Base-by-base conservation (phyloP, 2,329 filamentous ascomycete species). In the Aspergillus felis region DNA sequence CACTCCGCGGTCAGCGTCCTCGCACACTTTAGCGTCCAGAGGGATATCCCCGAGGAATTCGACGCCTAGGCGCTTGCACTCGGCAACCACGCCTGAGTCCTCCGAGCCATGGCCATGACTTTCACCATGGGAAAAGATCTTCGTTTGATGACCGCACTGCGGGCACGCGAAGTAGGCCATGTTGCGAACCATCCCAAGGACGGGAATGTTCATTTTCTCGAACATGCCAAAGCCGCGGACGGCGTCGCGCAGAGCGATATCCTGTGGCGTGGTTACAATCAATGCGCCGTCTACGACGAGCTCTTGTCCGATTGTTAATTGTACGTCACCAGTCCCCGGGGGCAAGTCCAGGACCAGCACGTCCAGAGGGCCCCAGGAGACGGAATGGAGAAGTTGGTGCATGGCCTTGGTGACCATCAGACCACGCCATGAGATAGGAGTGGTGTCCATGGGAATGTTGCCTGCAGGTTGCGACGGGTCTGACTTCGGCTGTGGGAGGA, bases 391-490 rank as follows among this genome's bases (percentile, higher is more conserved):
- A 4, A 99, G 85, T 71, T 99, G 94, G 65, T 97, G 92, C 62
- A 99, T 82, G 0, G 94, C 94, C 71, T 97, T 99, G 82, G 96
- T 95, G 14, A 97, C 90, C 92, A 99, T 97, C 2, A 96, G 83
- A 0, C 94, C 94, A 53, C 94, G 86, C 94, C 94, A 99, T 32
- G 94, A 92, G 17, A 99, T 89, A 0, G 92, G 91, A 4, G 90
- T 89, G 51, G 74, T 74, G 61, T 77, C 75, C 74, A 77, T 75
- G 1, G 74, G 71, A 7, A 71, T 63, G 55, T 68, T 64, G 49
- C 61, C 65, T 0, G 66, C 20, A 25, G 38, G 5, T 9, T 35
- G 66, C 8, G 65, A 38, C 17, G 63, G 64, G 50, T 71, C 65
- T 10, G 64, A 50, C 54, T 69, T 64, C 25, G 71, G 65, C 58